Evolutionary conservation across 352 stramenopile genomes (phyloP).

Genomic region (Blastocystis sp.): DNA sequence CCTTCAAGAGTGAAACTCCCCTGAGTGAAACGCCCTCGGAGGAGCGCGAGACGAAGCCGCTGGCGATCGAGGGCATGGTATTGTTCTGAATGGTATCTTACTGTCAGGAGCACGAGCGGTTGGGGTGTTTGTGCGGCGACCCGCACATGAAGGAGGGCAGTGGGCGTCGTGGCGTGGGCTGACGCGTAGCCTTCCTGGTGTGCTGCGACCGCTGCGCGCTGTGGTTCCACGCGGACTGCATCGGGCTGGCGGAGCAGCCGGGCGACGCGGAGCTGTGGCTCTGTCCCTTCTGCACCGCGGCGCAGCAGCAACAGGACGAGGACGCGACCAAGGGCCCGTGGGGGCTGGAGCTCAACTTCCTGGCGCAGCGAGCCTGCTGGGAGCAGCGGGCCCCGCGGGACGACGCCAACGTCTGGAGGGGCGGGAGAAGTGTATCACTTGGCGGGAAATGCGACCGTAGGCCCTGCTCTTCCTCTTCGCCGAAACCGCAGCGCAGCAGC

Average conservation of each 20-base stretch:
- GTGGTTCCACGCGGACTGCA: constrained; percentile 41
- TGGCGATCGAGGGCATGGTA: constrained; percentile 39
- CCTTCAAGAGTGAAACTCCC: background rate
- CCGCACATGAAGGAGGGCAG: background rate
- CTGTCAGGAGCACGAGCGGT: constrained; percentile 11
- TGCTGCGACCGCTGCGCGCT: constrained; percentile 29
- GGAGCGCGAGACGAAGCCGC: background rate
- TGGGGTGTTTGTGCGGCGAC: constrained; percentile 28
- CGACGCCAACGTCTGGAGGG: no score
- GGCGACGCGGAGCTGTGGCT: background rate
- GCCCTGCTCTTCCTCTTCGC: background rate
- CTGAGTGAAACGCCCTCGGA: background rate
- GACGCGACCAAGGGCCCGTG: background rate
- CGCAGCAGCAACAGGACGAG: background rate
- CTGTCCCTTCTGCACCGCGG: background rate
- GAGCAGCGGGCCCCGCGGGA: background rate
- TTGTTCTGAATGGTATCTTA: background rate
- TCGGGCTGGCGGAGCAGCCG: constrained; percentile 33
- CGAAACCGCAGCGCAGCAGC: no score
- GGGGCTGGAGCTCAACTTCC: background rate
- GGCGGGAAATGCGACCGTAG: no score
- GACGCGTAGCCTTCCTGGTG: constrained; percentile 19
- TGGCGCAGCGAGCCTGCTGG: background rate
- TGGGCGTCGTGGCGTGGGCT: background rate
- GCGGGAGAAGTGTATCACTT: no score